Evolutionary conservation across 176 grass and related monocot genomes (phyloP), one percentile per base, ranked within the genome.

Genomic region (Metroxylon sagu): DNA sequence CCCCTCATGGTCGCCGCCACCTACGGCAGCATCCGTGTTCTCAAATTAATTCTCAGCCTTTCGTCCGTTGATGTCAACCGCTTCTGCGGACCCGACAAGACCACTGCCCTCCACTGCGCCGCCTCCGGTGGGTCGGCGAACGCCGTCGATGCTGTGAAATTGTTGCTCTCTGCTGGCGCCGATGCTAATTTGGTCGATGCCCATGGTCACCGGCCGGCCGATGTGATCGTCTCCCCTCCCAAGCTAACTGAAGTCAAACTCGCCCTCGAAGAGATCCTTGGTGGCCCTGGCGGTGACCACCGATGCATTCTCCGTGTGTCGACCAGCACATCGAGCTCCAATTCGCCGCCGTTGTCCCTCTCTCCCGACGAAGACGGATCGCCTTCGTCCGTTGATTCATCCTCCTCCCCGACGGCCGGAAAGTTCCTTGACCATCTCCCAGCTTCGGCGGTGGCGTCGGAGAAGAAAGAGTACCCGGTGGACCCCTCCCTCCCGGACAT

Each of bases 1-100:
- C 88, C 88, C 14, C 73, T 92, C 21, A 92, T 92, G 88, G 83
- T 92, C 14, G 80, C 83, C 4, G 76, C 88, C 66, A 87, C 83
- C 52, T 87, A 92, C n/a, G 88, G 88, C 35, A 86, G 72, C 67
- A 79, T 84, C 48, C 49, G 54, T 17, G 74, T 60, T 5, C 68
- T 92, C 10, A 57, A 65, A 16, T 60, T 83, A 17, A 56, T 92
- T 19, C 57, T 92, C 17, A 67, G 83, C 18, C 19, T 87, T n/a
- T 50, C 79, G 10, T 83, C 83, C 15, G 79, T 86, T 18, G 72
- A 92, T 15, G 76, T 72, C 57, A 83, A 83, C 70, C 73, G 79
- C 51, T 54, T 76, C 18, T 84, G 79, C n/a, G 52, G 65, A n/a
- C 51, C 72, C 7, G 88, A 92, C 31, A 68, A 65, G 25, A 74